Evolutionary conservation across 192 early-diverging fungal species (phyloP), one percentile per base, ranked within the genome.

Genomic region (Chytriomyces confervae): DNA sequence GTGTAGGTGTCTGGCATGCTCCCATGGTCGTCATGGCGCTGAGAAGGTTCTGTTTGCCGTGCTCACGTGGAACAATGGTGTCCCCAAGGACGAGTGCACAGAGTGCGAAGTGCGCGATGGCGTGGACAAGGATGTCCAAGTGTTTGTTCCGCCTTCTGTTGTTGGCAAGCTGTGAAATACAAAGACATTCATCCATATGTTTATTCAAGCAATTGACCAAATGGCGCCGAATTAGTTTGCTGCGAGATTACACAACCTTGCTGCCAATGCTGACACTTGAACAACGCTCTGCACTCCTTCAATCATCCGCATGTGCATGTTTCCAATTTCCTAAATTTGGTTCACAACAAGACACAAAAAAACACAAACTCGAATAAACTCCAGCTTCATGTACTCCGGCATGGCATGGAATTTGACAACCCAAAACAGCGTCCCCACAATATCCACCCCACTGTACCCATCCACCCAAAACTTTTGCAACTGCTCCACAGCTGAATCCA

Each of bases 381-480:
- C 91, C 77, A 98, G 86, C 83, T 94, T 95, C 62, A 89, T 75
- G 62, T 90, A 89, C 79, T 98, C 97, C 50, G 87, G 87, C 85
- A 97, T 86, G 7, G 89, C 90, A 23, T 87, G 86, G 36, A 84
- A 83, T 78, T 96, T 99, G 24, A 93, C 91, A 5, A 99, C 97
- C 65, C 93, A 89, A 82, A 98, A 97, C 53, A 98, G 65, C 1
- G 96, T 94, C 5, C 91, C 94, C 51, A 99, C 90, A 53, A 99
- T 95, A 80, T 99, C 97, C 8, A 96, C 82, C 0, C 92, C 88
- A 62, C 92, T 89, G 85, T 95, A 99, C 6, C 97, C 97, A 71
- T 91, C 89, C 6, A 82, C 75, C 91, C 92, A 97, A 72, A 99
- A 85, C 70, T 23, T 44, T 62, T 88, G 84, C 29, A 98, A 79